Evolutionary conservation across 106 monocot genomes (phyloP), one percentile per base, ranked within the genome.

Genomic region (Acorus gramineus): DNA sequence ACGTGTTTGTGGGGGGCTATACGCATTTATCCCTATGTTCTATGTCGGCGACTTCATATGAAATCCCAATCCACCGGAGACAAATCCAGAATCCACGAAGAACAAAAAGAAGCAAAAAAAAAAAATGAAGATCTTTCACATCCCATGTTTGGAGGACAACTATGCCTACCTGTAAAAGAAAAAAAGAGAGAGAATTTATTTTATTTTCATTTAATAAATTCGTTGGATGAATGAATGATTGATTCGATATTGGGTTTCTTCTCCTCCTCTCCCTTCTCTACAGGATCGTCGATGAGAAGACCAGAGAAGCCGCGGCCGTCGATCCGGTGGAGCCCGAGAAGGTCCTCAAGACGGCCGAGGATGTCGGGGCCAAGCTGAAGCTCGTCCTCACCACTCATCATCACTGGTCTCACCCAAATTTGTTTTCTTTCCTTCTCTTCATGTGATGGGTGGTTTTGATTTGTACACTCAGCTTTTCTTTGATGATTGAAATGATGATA

Each of bases 261-360:
- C 14, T 5, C 9, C 13, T 3, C 4, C 7, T 59, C 44, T 11
- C 52, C 45, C 7, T 28, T 28, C 28, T 28, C 28, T 59, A 9
- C 74, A 95, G 94, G 49, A 90, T 95, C 69, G 69, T 87, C 2
- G 90, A 90, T 55, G 96, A 98, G 66, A 56, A 5, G 42, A 76
- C 88, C 4, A 74, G 69, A 49, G 75, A 85, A 71, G 96, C 96
- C 9, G 96, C 87, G 0, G 91, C 79, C 48, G 92, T 98, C 43
- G 96, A 98, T 28, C 96, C 96, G 11, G 91, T 91, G 13, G 96
- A 98, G 74, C 91, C 96, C 7, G 81, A 92, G 74, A 92, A 98
- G 83, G 63, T 98, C 57, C 69, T 88, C 7, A 14, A 46, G 43
- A 77, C 65, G 11, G 96, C 91, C 5, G 51, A 44, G 1, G 85